phyloP scores from a whole-genome alignment of 371 early-diverging fungal genomes.

The Mucor racemosus region DNA sequence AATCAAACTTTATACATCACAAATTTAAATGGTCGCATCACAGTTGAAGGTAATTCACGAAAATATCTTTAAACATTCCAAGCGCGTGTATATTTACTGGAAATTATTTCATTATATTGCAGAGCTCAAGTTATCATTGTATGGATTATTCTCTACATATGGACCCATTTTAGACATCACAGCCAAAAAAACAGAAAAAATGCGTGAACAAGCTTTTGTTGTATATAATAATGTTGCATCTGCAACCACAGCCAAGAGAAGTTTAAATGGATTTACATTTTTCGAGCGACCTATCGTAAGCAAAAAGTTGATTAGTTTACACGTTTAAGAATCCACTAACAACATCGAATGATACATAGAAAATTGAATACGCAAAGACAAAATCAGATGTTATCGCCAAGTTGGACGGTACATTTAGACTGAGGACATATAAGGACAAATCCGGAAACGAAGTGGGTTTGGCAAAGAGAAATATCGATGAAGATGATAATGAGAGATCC shows the following conservation, averaged over 20 bases:
- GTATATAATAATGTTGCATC: slow-evolving; percentile 79
- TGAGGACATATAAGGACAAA: slow-evolving; percentile 34
- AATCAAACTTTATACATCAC: slow-evolving; percentile 74
- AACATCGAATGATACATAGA: slow-evolving; percentile 41
- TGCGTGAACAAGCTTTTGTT: slow-evolving; percentile 97
- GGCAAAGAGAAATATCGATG: slow-evolving; percentile 33
- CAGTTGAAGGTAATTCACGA: slow-evolving; percentile 62
- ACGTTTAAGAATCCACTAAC: not conserved
- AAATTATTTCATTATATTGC: not conserved
- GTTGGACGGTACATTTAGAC: slow-evolving; percentile 66
- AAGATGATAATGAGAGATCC: slow-evolving; percentile 23
- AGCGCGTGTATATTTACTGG: not conserved
- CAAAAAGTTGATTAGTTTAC: too few species aligned
- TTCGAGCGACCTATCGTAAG: slow-evolving; percentile 77
- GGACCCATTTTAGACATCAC: slow-evolving; percentile 92
- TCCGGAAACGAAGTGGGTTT: slow-evolving; percentile 12
- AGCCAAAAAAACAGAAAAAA: slow-evolving; percentile 70
- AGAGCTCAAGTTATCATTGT: slow-evolving; percentile 74
- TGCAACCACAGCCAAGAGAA: slow-evolving; percentile 77
- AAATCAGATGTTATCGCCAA: slow-evolving; percentile 80
- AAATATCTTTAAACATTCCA: not conserved
- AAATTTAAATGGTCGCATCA: slow-evolving; percentile 65
- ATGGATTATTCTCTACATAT: slow-evolving; percentile 77
- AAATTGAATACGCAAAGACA: slow-evolving; percentile 76
- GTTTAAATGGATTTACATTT: slow-evolving; percentile 78